A percentile compares a stretch with the other conserved stretches of the same genome.
Conservation (phyloP, 495 filamentous ascomycete species). For the Lentithecium fluviatile region DNA sequence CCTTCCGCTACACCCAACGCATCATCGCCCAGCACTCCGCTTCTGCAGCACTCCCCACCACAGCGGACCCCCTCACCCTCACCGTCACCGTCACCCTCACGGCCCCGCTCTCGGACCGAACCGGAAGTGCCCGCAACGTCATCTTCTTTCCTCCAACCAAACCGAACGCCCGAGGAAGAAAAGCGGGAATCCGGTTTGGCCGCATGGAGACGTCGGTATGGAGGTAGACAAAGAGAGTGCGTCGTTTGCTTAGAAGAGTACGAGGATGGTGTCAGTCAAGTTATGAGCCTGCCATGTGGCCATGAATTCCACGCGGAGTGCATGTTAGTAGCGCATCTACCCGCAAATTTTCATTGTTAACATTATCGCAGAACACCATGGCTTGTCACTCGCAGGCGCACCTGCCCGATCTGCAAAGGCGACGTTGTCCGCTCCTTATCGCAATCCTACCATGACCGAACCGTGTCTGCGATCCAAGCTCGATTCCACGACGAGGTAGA, state of each 20-base stretch:
- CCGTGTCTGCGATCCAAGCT: constrained; percentile 12
- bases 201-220: constrained; percentile 77
- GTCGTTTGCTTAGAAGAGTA: constrained; percentile 99
- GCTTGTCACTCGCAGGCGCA: constrained; percentile 89
- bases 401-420: constrained; percentile 96
- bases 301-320: constrained; percentile 98
- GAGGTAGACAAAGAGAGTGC: constrained; percentile 84
- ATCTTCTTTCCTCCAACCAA: constrained; percentile 30
- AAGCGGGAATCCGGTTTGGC: constrained; percentile 49
- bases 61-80: constrained; percentile 45
- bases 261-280: constrained; percentile 85
- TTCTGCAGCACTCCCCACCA: constrained; percentile 49
- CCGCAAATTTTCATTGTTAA: constrained; percentile 23
- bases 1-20: constrained; percentile 57
- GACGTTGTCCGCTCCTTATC: constrained; percentile 76
- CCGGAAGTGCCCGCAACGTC: constrained; percentile 49
- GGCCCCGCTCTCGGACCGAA: constrained; percentile 66
- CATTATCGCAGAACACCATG: constrained; percentile 77
- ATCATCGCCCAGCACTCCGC: constrained; percentile 72
- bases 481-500: constrained; percentile 52
- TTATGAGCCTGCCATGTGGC: constrained; percentile 98
- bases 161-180: constrained; percentile 50
- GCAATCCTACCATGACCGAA: constrained; percentile 36
- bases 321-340: constrained; percentile 73
- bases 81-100: constrained; percentile 46